A percentile compares a stretch with the other conserved stretches of the same genome.
These are phyloP conservation scores for Colletotrichum brevisporum DNA, from an alignment of 2,329 filamentous ascomycete species.

Conservation along the genomic window DNA sequence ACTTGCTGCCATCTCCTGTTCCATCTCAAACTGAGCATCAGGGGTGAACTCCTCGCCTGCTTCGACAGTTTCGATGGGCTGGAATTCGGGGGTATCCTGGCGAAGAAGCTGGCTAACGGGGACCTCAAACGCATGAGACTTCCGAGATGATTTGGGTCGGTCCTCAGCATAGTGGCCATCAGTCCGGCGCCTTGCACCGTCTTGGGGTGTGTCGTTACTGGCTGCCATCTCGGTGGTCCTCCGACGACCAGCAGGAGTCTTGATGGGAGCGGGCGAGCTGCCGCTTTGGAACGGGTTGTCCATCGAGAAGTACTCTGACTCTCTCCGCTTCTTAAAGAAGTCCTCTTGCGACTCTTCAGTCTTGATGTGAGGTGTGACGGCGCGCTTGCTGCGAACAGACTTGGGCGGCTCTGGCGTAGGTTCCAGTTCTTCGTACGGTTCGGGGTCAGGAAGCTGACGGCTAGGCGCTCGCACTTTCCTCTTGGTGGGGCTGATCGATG, in stretches of 20 bases:
- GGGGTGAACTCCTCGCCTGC: conserved; percentile 94
- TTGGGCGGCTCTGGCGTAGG: conserved; percentile 52
- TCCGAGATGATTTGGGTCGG: conserved; percentile 37
- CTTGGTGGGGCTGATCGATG: conserved; percentile 64
- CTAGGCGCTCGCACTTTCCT: conserved; percentile 68
- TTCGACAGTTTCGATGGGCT: conserved; percentile 62
- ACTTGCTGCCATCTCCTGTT: conserved; percentile 74
- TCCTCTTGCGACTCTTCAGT: conserved; percentile 67
- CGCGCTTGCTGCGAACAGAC: conserved; percentile 65
- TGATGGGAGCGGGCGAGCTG: conserved; percentile 73
- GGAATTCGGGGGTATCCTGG: conserved; percentile 50
- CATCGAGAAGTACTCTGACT: conserved; percentile 77
- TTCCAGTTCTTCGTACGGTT: conserved; percentile 65
- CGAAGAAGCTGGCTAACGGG: conserved; percentile 59
- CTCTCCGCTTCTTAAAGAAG: conserved; percentile 51
- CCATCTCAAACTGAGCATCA: conserved; percentile 86
- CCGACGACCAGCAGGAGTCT: conserved; percentile 64
- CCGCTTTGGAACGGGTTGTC: conserved; percentile 94
- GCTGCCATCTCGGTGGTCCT: conserved; percentile 58
- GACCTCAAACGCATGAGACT: conserved; percentile 72
- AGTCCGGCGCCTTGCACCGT: conserved; percentile 60
- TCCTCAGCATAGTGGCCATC: conserved; percentile 47
- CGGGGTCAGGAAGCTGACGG: conserved; percentile 60
- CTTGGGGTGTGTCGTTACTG: conserved; percentile 43
- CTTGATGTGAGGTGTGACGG: conserved; percentile 63